phyloP scores from a whole-genome alignment of 2,329 filamentous ascomycete genomes.

The Pyricularia pennisetigena region DNA sequence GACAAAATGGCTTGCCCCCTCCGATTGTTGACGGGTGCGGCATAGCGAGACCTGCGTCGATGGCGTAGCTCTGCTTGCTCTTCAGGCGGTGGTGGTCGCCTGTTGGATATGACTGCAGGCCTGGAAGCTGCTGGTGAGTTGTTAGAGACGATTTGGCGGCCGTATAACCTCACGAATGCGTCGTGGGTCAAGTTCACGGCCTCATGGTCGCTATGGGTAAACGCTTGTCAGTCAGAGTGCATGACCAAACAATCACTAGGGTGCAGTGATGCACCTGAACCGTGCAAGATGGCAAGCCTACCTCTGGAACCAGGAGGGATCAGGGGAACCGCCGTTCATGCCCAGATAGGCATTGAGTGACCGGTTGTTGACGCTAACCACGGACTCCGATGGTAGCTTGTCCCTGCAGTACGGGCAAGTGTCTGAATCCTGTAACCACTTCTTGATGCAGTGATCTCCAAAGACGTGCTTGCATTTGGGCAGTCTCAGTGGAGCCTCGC shows the following conservation, averaged over 20 bases:
- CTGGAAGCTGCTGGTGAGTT: not conserved
- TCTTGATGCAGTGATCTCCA: slow-evolving; percentile 54
- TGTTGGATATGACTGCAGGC: not conserved
- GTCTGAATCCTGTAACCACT: slow-evolving; percentile 53
- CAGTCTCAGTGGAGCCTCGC: slow-evolving; percentile 45
- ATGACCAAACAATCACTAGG: not conserved
- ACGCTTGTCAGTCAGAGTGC: not conserved
- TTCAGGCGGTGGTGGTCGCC: not conserved
- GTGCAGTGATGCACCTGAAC: not conserved
- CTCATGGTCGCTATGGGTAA: not conserved
- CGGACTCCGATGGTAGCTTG: slow-evolving; percentile 43
- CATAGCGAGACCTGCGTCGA: not conserved
- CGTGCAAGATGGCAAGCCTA: not conserved
- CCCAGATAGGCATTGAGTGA: slow-evolving; percentile 16
- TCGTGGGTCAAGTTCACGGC: not conserved
- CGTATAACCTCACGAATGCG: not conserved
- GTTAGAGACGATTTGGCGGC: slow-evolving; percentile 1
- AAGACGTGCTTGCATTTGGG: slow-evolving; percentile 56
- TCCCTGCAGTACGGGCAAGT: slow-evolving; percentile 56
- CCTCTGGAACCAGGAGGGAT: not conserved
- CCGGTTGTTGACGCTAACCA: slow-evolving; percentile 10
- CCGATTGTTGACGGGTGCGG: not conserved
- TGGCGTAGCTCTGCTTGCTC: not conserved
- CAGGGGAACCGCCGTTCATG: slow-evolving; percentile 2
- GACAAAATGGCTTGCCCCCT: not conserved